phyloP scores from a whole-genome alignment of 1,139 yeast species.

The Saccharomycopsis hybrid region DNA sequence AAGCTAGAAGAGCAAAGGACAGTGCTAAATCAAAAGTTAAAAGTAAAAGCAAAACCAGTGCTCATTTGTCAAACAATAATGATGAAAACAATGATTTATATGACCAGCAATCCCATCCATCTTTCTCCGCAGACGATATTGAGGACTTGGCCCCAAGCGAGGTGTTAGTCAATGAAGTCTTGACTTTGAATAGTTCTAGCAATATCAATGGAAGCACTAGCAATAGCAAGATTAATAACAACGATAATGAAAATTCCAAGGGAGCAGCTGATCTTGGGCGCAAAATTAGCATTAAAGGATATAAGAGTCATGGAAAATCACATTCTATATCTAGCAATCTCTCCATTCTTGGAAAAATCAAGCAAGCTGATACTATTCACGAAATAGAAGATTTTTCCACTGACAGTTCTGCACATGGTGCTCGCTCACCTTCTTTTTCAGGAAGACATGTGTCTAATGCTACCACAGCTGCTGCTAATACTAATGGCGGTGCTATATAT shows the following conservation, averaged over 20 bases:
- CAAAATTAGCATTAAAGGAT: conserved; percentile 8
- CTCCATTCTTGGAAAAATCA: conserved; percentile 6
- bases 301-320: conserved; percentile 13
- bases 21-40: not conserved
- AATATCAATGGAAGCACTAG: not conserved
- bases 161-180: not conserved
- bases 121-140: not conserved
- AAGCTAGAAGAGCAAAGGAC: not conserved
- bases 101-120: not conserved
- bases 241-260: no score
- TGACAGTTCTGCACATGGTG: no score
- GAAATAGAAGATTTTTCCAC: no score
- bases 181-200: not conserved
- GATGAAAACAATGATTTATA: not conserved
- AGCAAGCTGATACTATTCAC: no score
- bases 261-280: conserved; percentile 1
- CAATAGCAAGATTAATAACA: not conserved
- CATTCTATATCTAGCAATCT: conserved; percentile 18
- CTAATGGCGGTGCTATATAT: no score
- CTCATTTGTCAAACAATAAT: no score
- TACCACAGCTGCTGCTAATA: not conserved
- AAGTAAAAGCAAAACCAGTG: not conserved
- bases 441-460: not conserved
- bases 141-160: conserved; percentile 1
- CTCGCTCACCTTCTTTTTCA: no score